Base-by-base conservation (phyloP, 805 yeast species). In the Nakazawaea anatomiae region DNA sequence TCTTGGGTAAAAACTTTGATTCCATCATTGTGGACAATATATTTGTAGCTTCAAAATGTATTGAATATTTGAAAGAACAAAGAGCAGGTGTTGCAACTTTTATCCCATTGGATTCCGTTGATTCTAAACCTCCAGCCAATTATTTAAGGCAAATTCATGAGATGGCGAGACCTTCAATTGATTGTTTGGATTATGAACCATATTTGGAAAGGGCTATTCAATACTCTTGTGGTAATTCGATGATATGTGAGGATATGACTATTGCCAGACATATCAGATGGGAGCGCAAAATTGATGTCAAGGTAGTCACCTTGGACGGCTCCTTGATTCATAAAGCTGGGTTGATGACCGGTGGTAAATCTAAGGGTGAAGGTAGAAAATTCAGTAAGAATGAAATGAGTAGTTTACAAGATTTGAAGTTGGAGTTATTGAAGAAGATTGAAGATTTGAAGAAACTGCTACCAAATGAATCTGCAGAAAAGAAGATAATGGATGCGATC, bases 291-390 rank as follows among this genome's bases (percentile, higher is more conserved):
- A 67, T 80, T 31, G 75, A 76, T 46, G 81, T 80, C 40, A 89
- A 87, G 63, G 65, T 87, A 46, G 96, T 91, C 2, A 80, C 96
- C 0, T 60, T 89, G 11, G 89, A 89, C 46, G 99, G 99, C 1
- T 80, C 92, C 0, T 72, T 90, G 32, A 87, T 94, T 44, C 89
- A 89, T 61, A 82, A 81, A 59, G 83, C 92, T 4, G 96, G 96
- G 6, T 73, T 90, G 38, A 89, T 94, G 96, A 86, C 97, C 7
- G 97, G 97, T 64, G 97, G 97, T 57, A 69, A 74, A 31, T 73
- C 80, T 5, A 72, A 73, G n/a, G 72, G 72, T 39, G 66, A 73
- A n/a, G 72, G 74, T 10, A 55, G 69, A 51, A 75, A 79, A 55
- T 89, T 96, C 96, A 89, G 83, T 63, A 89, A 85, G 60, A 76